phyloP scores from a whole-genome alignment of 2,329 filamentous ascomycete genomes.

The Aureobasidium sp. region DNA sequence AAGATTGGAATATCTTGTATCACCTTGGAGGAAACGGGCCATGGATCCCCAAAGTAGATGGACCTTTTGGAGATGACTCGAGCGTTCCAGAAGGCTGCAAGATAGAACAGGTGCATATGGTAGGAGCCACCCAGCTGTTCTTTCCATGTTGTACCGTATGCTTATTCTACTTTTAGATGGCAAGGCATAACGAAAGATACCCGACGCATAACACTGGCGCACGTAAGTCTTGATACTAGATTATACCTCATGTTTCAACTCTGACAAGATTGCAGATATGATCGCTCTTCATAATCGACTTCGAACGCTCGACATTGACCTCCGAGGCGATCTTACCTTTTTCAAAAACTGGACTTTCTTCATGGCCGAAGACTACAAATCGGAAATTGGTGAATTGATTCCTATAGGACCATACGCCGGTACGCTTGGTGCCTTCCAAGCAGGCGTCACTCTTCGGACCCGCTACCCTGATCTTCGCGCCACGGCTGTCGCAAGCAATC shows the following conservation, averaged over 20 bases:
- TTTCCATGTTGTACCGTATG: slow-evolving; percentile 3
- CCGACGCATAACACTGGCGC: slow-evolving; percentile 32
- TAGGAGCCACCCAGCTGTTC: slow-evolving; percentile 17
- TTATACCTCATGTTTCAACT: background rate
- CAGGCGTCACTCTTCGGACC: slow-evolving; percentile 46
- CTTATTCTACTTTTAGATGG: slow-evolving; percentile 33
- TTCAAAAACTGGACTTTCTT: slow-evolving; percentile 48
- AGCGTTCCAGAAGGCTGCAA: slow-evolving; percentile 39
- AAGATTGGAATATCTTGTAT: slow-evolving; percentile 41
- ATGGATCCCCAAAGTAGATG: slow-evolving; percentile 43
- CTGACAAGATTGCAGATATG: slow-evolving; percentile 29
- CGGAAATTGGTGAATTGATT: slow-evolving; percentile 45
- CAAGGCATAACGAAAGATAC: slow-evolving; percentile 50
- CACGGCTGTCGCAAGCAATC: slow-evolving; percentile 19
- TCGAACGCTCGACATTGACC: slow-evolving; percentile 28
- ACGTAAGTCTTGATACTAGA: slow-evolving; percentile 29
- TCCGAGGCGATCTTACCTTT: slow-evolving; percentile 46
- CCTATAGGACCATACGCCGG: slow-evolving; percentile 48
- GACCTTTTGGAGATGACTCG: slow-evolving; percentile 32
- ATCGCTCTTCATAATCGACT: slow-evolving; percentile 40
- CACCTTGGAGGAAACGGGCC: slow-evolving; percentile 48
- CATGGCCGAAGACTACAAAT: slow-evolving; percentile 31
- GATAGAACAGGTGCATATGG: slow-evolving; percentile 52
- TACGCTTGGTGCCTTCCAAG: slow-evolving; percentile 44
- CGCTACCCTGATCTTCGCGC: slow-evolving; percentile 42